Conservation (phyloP, 805 yeast species). For the Zygotorulaspora florentina region DNA sequence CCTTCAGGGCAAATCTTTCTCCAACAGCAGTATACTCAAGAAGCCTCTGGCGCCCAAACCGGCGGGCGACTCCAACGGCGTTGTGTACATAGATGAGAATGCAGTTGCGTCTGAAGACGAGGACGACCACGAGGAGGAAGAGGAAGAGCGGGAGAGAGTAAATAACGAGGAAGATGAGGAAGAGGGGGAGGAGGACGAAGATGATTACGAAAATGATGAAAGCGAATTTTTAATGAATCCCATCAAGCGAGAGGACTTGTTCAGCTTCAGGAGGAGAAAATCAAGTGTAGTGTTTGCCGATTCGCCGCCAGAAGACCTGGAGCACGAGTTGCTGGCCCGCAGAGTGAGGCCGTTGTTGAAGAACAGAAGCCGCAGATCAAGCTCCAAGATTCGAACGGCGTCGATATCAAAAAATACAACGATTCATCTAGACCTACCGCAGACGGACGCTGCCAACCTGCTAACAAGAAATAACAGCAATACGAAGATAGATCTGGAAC, state of each 20-base stretch:
- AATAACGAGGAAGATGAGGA: constrained; percentile 35
- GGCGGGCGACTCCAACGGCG: constrained; percentile 16
- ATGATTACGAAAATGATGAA: constrained; percentile 10
- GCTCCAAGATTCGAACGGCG: constrained; percentile 19
- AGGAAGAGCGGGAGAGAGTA: constrained; percentile 35
- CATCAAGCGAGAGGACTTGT: constrained; percentile 8
- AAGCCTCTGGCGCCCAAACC: background rate
- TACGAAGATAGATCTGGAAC: constrained; percentile 14
- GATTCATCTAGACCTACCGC: constrained; percentile 13
- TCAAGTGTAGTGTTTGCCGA: constrained; percentile 29
- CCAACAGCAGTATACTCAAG: constrained; percentile 1
- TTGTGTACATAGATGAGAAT: constrained; percentile 40
- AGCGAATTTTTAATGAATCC: constrained; percentile 1
- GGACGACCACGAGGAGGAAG: constrained; percentile 36
- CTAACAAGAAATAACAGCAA: constrained; percentile 12
- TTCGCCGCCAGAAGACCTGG: constrained; percentile 23
- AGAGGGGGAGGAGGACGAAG: constrained; percentile 37
- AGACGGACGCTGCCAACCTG: background rate
- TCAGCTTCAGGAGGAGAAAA: constrained; percentile 22
- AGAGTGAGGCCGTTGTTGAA: constrained; percentile 17
- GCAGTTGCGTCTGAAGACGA: constrained; percentile 34
- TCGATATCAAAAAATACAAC: constrained; percentile 17
- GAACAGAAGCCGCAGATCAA: constrained; percentile 17
- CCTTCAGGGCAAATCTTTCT: background rate
- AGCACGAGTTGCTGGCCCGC: constrained; percentile 16